Percentiles rank a stretch among this genome's conserved stretches.
phyloP scores from a whole-genome alignment of 2,329 filamentous ascomycete genomes.

The Fusarium duplospermum region DNA sequence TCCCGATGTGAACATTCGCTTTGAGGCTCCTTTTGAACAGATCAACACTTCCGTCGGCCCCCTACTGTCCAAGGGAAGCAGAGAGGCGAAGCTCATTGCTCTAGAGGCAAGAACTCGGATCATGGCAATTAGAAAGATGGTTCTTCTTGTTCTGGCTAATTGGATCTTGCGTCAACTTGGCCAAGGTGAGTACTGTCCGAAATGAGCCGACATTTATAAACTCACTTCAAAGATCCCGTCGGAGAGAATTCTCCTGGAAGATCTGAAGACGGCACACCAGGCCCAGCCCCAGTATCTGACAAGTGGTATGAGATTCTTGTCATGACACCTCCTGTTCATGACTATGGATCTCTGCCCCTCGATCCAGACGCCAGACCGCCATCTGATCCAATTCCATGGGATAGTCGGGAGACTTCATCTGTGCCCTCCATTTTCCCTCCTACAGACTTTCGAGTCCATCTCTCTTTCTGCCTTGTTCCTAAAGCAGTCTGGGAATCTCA shows the following conservation, averaged over 20 bases:
- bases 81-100: not conserved
- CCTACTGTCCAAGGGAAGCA: not conserved
- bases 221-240: not conserved
- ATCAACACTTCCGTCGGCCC: not conserved
- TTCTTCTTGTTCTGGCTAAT: not conserved
- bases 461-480: constrained; percentile 14
- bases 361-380: not conserved
- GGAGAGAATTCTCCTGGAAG: not conserved
- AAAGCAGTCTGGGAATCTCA: constrained; percentile 9
- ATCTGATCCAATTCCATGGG: constrained; percentile 1
- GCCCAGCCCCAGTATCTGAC: not conserved
- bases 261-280: not conserved
- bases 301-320: constrained; percentile 13
- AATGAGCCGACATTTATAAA: rapidly evolving
- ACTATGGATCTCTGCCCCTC: not conserved
- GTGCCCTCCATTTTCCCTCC: not conserved
- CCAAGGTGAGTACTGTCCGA: not conserved
- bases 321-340: not conserved
- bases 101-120: not conserved
- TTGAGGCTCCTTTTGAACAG: constrained; percentile 18
- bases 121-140: not conserved
- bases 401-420: not conserved
- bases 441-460: constrained; percentile 3
- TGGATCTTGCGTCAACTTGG: constrained; percentile 2
- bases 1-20: not conserved